These are phyloP conservation scores for Skeletonema grethae DNA, from an alignment of 108 stramenopile genomes.

Conservation along the genomic window DNA sequence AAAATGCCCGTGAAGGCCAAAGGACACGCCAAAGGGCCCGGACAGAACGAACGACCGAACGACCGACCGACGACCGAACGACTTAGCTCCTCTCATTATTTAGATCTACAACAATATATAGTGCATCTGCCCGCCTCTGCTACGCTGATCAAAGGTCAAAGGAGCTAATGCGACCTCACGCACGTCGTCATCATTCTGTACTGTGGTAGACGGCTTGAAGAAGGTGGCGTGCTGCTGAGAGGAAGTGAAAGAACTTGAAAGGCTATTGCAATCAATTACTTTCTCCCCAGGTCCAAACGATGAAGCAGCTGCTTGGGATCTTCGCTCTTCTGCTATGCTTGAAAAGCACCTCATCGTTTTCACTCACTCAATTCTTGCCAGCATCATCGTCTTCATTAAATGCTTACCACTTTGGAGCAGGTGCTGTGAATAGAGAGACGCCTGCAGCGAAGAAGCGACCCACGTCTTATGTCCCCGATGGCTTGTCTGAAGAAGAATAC, in stretches of 20 bases:
- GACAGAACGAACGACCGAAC: no score
- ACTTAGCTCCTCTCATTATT: no score
- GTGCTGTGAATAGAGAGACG: not conserved
- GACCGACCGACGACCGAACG: no score
- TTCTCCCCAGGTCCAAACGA: not conserved
- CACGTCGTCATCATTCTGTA: no score
- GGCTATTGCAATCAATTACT: not conserved
- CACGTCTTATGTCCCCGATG: constrained; percentile 57
- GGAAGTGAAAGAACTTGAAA: not conserved
- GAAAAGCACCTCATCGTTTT: not conserved
- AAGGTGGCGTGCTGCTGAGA: not conserved
- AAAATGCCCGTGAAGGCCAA: no score
- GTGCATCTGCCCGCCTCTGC: no score
- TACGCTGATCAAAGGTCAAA: no score
- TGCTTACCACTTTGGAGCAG: constrained; percentile 5
- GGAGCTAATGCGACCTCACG: no score
- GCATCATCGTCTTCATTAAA: not conserved
- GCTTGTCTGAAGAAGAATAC: constrained; percentile 61
- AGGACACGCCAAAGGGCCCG: no score
- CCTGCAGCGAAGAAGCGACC: not conserved
- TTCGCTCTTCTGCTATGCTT: not conserved
- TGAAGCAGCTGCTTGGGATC: not conserved
- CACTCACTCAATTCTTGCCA: not conserved
- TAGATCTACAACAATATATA: no score
- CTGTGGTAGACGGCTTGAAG: no score